Evolutionary conservation across 2,329 filamentous ascomycete species (phyloP), one percentile per base, ranked within the genome.

Genomic region (Cladosporium sp.): DNA sequence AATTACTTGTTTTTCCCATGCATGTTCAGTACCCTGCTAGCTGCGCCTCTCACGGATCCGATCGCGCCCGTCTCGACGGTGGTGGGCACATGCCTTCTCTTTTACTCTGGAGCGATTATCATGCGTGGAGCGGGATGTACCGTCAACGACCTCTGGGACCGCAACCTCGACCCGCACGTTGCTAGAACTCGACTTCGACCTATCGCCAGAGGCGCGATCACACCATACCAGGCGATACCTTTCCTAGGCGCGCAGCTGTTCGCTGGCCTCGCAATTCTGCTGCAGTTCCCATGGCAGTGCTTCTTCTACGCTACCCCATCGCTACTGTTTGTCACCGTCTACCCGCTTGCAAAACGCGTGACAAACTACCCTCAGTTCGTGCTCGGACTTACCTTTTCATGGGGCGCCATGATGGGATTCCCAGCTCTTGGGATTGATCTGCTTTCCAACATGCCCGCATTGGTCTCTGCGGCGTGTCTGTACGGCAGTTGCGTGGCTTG

Each of bases 91-190:
- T 78, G 80, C 2, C 62, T 65, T 3, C 78, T 93, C 42, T 93
- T 95, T 71, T 80, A 86, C 61, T 76, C 82, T 2, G 89, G 89
- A 44, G 86, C 88, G 3, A 67, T 95, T 39, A 79, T 95, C 58
- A 93, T 95, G 87, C 86, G 90, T 54, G 87, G 90, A 43, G 88
- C 89, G 17, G 89, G 89, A 45, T 95, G 90, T 68, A 86, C 86
- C 15, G 89, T 95, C 71, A 95, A 95, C 66, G 90, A 96, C 66
- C 81, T 95, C 44, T 91, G 89, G 86, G 90, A 95, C 68, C 82
- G 88, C 49, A 87, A 93, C 60, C 83, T 95, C 13, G 90, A 96
- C 68, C 85, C 86, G 6, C 80, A 89, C 56, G 89, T 95, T 12
- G 71, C 79, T 1, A 80, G 90, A 42, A 95, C 88, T 5, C 80